These are phyloP conservation scores for Catunica adiposa DNA, from an alignment of 2,329 filamentous ascomycete species.

Conservation along the genomic window DNA sequence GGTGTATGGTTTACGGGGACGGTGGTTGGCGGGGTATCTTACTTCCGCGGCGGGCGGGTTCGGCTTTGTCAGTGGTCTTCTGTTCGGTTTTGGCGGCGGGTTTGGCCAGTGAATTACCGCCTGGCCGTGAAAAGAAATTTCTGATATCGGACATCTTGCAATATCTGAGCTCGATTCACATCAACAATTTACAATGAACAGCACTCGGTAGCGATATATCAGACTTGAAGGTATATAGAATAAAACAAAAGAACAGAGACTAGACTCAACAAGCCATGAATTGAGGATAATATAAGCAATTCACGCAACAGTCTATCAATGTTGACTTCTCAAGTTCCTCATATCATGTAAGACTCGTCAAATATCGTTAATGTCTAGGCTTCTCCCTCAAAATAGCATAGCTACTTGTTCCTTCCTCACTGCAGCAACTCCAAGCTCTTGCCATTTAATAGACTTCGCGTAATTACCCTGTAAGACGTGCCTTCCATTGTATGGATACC, in stretches of 20 bases:
- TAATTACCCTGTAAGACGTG: conserved; percentile 3
- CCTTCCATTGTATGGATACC: background rate
- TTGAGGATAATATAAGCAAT: no score
- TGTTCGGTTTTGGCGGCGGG: conserved; percentile 30
- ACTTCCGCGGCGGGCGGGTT: conserved; percentile 26
- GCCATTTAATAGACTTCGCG: conserved; percentile 13
- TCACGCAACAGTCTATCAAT: no score
- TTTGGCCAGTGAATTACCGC: conserved; percentile 37
- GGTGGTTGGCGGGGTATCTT: conserved; percentile 15
- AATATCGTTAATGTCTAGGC: background rate
- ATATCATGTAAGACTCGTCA: background rate
- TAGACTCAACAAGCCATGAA: no score
- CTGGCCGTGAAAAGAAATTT: conserved; percentile 74
- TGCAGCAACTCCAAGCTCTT: background rate
- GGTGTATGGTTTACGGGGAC: background rate
- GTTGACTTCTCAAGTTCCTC: no score
- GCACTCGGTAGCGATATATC: no score
- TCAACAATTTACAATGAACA: no score
- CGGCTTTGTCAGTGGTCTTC: conserved; percentile 26
- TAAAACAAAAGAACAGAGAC: no score
- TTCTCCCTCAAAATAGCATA: background rate
- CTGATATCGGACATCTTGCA: conserved; percentile 54
- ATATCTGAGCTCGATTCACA: background rate
- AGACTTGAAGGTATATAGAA: no score
- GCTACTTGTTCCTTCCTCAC: background rate